Conservation (phyloP, 208 protist species). For the Leishmania martiniquensis region DNA sequence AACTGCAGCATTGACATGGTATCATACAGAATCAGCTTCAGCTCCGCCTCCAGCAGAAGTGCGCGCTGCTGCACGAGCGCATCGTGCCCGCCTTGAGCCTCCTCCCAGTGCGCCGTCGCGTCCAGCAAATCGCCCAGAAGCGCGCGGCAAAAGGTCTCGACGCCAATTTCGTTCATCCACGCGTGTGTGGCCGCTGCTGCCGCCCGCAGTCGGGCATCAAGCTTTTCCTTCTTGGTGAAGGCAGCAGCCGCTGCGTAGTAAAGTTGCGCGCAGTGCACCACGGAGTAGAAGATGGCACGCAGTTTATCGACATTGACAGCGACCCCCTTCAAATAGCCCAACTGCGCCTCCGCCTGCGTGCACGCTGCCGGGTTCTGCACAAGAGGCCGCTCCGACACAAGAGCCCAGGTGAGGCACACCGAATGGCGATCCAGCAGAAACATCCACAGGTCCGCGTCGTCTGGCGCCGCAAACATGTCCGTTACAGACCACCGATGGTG, state of each 20-base stretch:
- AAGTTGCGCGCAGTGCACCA: slow-evolving; percentile 43
- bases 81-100: slow-evolving; percentile 1
- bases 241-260: slow-evolving; percentile 21
- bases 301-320: slow-evolving; percentile 32
- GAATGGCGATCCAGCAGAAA: slow-evolving; percentile 78
- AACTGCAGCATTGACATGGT: slow-evolving; percentile 18
- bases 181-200: slow-evolving; percentile 2
- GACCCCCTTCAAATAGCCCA: slow-evolving; percentile 5
- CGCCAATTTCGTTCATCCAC: slow-evolving; percentile 33
- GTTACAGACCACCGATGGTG: slow-evolving; percentile 46
- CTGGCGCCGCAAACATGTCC: slow-evolving; percentile 29
- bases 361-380: background rate
- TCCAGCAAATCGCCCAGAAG: slow-evolving; percentile 45
- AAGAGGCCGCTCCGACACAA: slow-evolving; percentile 12
- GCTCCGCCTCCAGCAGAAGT: slow-evolving; percentile 33
- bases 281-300: slow-evolving; percentile 37
- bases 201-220: background rate
- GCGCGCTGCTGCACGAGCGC: slow-evolving; percentile 16
- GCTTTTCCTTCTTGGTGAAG: slow-evolving; percentile 36
- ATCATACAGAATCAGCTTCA: slow-evolving; percentile 41
- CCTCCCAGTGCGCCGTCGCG: slow-evolving; percentile 23
- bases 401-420: slow-evolving; percentile 55
- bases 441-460: slow-evolving; percentile 62
- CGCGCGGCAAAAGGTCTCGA: slow-evolving; percentile 29
- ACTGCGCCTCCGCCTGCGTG: background rate